Evolutionary conservation across 345 rosid species (phyloP).

Genomic region (Brassica cretica): DNA sequence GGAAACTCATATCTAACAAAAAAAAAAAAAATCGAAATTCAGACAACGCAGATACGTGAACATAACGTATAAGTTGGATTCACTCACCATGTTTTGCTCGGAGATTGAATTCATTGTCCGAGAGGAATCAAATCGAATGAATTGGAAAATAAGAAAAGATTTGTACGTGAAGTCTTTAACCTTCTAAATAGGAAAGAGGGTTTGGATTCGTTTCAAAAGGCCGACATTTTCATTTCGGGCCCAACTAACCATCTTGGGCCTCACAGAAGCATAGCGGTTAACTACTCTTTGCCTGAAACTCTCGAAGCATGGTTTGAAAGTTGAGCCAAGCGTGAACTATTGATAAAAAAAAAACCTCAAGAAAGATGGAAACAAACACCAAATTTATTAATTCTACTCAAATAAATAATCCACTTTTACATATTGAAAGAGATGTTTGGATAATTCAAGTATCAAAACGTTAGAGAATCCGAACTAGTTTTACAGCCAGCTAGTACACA

Average conservation of each 20-base stretch:
- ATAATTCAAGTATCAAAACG: background rate
- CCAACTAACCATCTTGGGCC: background rate
- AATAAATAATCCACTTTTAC: background rate
- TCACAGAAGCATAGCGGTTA: too few relatives aligned
- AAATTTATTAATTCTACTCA: background rate
- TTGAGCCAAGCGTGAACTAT: background rate
- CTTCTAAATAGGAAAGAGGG: background rate
- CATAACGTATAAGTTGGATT: background rate
- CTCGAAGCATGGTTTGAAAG: too few relatives aligned
- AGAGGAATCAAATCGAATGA: conserved; percentile 8
- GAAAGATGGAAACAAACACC: background rate
- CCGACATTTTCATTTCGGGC: background rate
- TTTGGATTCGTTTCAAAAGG: background rate
- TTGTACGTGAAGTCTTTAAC: background rate
- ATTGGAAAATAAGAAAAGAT: background rate
- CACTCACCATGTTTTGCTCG: conserved; percentile 23
- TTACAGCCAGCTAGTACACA: conserved; percentile 22
- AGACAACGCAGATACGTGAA: conserved; percentile 52
- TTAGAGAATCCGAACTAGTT: conserved; percentile 11
- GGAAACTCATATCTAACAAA: conserved; percentile 57
- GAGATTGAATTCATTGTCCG: conserved; percentile 22
- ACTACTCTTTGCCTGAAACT: background rate
- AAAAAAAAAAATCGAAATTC: conserved; percentile 25
- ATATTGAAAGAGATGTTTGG: conserved; percentile 8
- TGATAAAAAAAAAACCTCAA: background rate